Evolutionary conservation across 2,329 filamentous ascomycete genomes (phyloP).

Genomic region (Trichoderma sp.): DNA sequence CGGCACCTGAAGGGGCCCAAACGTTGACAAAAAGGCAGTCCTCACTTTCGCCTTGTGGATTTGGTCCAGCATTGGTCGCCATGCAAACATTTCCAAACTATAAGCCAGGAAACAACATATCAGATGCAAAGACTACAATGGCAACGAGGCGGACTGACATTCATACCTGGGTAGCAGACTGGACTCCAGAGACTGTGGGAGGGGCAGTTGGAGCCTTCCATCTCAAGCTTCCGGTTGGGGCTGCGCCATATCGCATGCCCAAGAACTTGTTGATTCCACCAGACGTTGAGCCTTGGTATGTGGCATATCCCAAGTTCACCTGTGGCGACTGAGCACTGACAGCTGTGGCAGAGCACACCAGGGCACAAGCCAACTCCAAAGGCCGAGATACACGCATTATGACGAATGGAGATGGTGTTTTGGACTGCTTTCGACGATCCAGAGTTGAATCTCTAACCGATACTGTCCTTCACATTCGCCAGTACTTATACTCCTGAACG

Average conservation of each 20-base stretch:
- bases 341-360: not conserved
- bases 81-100: slow-evolving; percentile 17
- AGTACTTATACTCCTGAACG: not conserved
- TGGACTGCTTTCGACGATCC: not conserved
- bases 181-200: slow-evolving; percentile 18
- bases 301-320: slow-evolving; percentile 17
- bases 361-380: not conserved
- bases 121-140: not conserved
- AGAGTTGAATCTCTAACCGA: not conserved
- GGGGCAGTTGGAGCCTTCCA: slow-evolving; percentile 20
- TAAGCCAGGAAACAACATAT: not conserved
- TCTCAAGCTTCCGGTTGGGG: slow-evolving; percentile 7
- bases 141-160: not conserved
- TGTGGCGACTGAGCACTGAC: slow-evolving; percentile 11
- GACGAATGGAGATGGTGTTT: not conserved
- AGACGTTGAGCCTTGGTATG: slow-evolving; percentile 24
- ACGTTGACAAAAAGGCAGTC: slow-evolving; percentile 42
- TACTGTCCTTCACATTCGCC: not conserved
- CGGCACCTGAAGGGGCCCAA: slow-evolving; percentile 32
- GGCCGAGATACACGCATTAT: not conserved
- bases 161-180: slow-evolving; percentile 16
- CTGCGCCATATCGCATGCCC: slow-evolving; percentile 36
- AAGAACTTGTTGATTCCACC: slow-evolving; percentile 35
- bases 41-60: slow-evolving; percentile 33
- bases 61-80: slow-evolving; percentile 7